These are phyloP conservation scores for Clarireedia paspali DNA, from an alignment of 2,329 filamentous ascomycete genomes.

Conservation along the genomic window DNA sequence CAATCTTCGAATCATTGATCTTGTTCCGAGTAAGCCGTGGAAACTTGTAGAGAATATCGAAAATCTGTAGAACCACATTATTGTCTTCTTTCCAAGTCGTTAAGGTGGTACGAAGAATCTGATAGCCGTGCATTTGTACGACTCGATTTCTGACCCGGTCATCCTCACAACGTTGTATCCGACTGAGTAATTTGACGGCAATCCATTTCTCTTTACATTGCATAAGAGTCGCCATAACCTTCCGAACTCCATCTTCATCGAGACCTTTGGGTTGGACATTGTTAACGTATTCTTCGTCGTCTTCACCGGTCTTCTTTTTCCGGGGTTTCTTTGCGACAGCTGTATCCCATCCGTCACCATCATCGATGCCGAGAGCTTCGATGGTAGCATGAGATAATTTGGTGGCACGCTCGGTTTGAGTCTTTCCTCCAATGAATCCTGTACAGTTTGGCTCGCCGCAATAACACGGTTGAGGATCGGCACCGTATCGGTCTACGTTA, in stretches of 20 bases:
- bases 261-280: slow-evolving; percentile 74
- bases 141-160: slow-evolving; percentile 82
- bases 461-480: slow-evolving; percentile 94
- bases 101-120: slow-evolving; percentile 83
- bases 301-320: slow-evolving; percentile 85
- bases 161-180: slow-evolving; percentile 80
- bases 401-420: slow-evolving; percentile 89
- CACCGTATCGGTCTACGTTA: slow-evolving; percentile 96
- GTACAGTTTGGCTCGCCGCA: slow-evolving; percentile 92
- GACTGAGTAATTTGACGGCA: slow-evolving; percentile 83
- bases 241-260: slow-evolving; percentile 76
- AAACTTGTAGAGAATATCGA: slow-evolving; percentile 82
- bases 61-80: slow-evolving; percentile 81
- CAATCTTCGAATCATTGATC: slow-evolving; percentile 93
- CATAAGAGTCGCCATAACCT: slow-evolving; percentile 94
- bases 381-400: slow-evolving; percentile 85
- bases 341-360: slow-evolving; percentile 86
- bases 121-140: slow-evolving; percentile 94
- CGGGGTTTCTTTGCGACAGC: slow-evolving; percentile 81
- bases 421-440: slow-evolving; percentile 95
- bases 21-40: slow-evolving; percentile 93
- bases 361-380: slow-evolving; percentile 91
- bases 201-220: slow-evolving; percentile 99
- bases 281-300: slow-evolving; percentile 93
- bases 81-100: slow-evolving; percentile 81